These are phyloP conservation scores for Gnomoniopsis smithogilvyi DNA, from an alignment of 2,329 filamentous ascomycete species.

Conservation along the genomic window DNA sequence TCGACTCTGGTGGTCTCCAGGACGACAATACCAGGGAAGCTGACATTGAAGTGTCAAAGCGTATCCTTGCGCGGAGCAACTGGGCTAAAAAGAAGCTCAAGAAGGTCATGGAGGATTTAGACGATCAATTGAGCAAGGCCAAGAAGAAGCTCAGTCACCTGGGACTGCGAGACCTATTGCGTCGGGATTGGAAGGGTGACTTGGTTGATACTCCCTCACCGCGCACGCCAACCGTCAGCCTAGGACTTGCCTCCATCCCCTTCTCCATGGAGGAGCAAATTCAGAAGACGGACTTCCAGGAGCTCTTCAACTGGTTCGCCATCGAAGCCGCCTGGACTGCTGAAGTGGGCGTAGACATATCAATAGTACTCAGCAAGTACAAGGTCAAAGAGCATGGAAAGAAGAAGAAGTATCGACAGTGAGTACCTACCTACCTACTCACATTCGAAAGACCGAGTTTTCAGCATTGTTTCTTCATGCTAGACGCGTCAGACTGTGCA, in stretches of 20 bases:
- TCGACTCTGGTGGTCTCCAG: constrained; percentile 40
- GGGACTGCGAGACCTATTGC: constrained; percentile 39
- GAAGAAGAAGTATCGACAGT: constrained; percentile 42
- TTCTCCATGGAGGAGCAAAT: constrained; percentile 44
- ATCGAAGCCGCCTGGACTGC: constrained; percentile 46
- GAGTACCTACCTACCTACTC: no score
- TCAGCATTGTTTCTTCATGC: no score
- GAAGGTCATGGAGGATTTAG: constrained; percentile 38
- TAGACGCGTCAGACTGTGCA: no score
- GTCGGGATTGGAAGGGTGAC: constrained; percentile 46
- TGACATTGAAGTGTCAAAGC: constrained; percentile 34
- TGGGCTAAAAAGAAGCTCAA: constrained; percentile 36
- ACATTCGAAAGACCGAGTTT: no score
- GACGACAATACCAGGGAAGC: constrained; percentile 31
- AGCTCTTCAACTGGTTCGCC: constrained; percentile 46
- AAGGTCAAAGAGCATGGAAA: constrained; percentile 35
- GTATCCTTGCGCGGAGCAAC: constrained; percentile 38
- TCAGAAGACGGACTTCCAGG: constrained; percentile 40
- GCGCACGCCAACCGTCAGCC: constrained; percentile 41
- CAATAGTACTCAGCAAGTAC: constrained; percentile 42
- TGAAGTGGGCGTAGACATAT: constrained; percentile 39
- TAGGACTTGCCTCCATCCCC: constrained; percentile 43
- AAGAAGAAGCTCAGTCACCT: constrained; percentile 40
- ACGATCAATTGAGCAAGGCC: constrained; percentile 35
- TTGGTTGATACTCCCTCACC: constrained; percentile 41